Evolutionary conservation across 2,329 filamentous ascomycete genomes (phyloP).

Genomic region (Phaeosphaeriaceae sp.): DNA sequence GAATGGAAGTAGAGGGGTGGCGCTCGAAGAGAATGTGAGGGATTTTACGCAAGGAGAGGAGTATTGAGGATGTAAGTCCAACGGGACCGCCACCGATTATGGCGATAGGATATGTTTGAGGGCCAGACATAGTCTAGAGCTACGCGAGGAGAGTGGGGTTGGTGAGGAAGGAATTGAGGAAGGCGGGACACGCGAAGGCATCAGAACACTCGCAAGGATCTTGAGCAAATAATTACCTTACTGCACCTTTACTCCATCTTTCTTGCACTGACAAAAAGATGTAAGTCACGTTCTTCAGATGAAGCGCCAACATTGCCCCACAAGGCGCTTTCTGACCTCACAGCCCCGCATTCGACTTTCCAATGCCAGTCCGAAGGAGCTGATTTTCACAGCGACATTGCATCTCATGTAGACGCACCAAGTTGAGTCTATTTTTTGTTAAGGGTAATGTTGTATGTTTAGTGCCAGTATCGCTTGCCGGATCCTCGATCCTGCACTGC

Average conservation of each 20-base stretch:
- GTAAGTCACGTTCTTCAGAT: background rate
- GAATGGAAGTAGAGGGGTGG: slow-evolving; percentile 40
- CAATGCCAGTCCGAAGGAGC: background rate
- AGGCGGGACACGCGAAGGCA: too few relatives aligned
- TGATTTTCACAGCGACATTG: background rate
- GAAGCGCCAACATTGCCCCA: background rate
- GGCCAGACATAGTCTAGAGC: background rate
- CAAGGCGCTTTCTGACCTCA: background rate
- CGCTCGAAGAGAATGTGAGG: slow-evolving; percentile 40
- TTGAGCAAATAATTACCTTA: background rate
- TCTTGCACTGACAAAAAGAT: background rate
- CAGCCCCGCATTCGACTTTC: background rate
- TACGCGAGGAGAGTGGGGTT: background rate
- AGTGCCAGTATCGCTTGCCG: background rate
- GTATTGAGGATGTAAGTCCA: slow-evolving; percentile 39
- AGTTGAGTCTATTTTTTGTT: background rate
- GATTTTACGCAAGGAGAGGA: slow-evolving; percentile 38
- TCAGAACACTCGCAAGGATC: too few relatives aligned
- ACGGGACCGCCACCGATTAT: slow-evolving; percentile 43
- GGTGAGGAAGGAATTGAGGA: background rate
- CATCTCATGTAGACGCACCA: background rate
- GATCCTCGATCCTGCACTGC: background rate
- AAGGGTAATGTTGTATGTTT: background rate
- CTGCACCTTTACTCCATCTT: background rate
- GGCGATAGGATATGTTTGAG: slow-evolving; percentile 18